Percentiles rank a stretch among this genome's conserved stretches.
Conservation (phyloP, 192 early-diverging fungal species). For the Coemansia sp. region DNA sequence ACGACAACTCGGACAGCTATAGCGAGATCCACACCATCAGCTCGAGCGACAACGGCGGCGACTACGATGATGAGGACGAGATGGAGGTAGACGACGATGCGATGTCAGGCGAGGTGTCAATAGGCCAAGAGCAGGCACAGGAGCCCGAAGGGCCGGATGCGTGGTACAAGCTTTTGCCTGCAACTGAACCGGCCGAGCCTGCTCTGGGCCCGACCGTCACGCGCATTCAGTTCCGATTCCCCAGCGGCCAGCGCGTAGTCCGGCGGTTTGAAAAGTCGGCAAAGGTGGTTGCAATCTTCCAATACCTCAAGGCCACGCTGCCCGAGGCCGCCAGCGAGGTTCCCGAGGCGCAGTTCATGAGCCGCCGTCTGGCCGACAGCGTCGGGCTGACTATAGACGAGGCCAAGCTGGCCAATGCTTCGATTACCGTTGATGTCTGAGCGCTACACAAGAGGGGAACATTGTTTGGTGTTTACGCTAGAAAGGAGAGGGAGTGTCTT, state of each 20-base stretch:
- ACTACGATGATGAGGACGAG: slow-evolving; percentile 31
- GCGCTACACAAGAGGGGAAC: no score
- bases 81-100: slow-evolving; percentile 43
- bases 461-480: neutral
- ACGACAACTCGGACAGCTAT: slow-evolving; percentile 32
- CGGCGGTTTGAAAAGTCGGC: slow-evolving; percentile 74
- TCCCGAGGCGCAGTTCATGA: slow-evolving; percentile 66
- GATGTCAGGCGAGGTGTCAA: slow-evolving; percentile 1
- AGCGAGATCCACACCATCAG: slow-evolving; percentile 40
- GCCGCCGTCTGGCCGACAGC: slow-evolving; percentile 62
- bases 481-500: slow-evolving; percentile 5
- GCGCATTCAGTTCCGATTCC: slow-evolving; percentile 78
- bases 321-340: slow-evolving; percentile 60
- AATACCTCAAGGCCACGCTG: slow-evolving; percentile 74
- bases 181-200: slow-evolving; percentile 27
- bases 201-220: slow-evolving; percentile 59
- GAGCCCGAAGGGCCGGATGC: slow-evolving; percentile 16
- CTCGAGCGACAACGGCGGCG: slow-evolving; percentile 18
- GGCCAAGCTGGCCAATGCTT: slow-evolving; percentile 65
- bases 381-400: slow-evolving; percentile 69
- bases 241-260: slow-evolving; percentile 74
- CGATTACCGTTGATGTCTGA: slow-evolving; percentile 47
- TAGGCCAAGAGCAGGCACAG: slow-evolving; percentile 16
- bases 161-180: slow-evolving; percentile 33
- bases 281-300: slow-evolving; percentile 73